Conservation (phyloP, 352 stramenopile genomes). For the Aphanomyces stellatus region DNA sequence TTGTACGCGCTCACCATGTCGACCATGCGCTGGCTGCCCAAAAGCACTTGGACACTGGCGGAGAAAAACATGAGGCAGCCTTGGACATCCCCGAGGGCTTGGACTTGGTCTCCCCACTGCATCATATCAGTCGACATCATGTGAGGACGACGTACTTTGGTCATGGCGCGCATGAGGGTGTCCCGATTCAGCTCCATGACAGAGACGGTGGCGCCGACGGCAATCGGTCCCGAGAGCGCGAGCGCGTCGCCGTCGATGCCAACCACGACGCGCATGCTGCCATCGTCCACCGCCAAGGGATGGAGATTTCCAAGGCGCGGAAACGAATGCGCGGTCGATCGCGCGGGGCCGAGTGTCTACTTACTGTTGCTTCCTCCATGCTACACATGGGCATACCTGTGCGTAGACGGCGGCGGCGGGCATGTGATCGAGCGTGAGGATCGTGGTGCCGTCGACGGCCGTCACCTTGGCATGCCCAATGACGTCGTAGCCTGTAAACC, state of each 20-base stretch:
- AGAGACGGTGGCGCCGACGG: not conserved
- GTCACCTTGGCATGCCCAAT: not conserved
- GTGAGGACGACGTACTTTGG: not conserved
- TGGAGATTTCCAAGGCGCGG: not conserved
- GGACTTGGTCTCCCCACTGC: not conserved
- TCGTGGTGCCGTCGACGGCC: not conserved
- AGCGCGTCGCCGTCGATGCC: not conserved
- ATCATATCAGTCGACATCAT: not conserved
- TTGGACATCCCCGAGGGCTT: not conserved
- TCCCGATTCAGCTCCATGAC: not conserved
- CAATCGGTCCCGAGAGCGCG: not conserved
- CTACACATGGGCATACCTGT: not conserved
- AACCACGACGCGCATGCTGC: not conserved
- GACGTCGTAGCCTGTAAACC: not conserved
- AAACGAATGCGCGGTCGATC: not conserved
- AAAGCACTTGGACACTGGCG: constrained; percentile 4
- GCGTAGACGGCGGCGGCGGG: not conserved
- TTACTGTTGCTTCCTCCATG: too few species aligned
- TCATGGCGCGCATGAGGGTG: not conserved
- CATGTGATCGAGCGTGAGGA: not conserved
- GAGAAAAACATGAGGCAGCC: constrained; percentile 3
- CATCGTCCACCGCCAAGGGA: not conserved
- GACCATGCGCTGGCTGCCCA: not conserved
- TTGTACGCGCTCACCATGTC: not conserved
- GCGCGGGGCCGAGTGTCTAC: not conserved